phyloP scores from a whole-genome alignment of 176 grass and related monocot species.

The Saccharum spontaneum region DNA sequence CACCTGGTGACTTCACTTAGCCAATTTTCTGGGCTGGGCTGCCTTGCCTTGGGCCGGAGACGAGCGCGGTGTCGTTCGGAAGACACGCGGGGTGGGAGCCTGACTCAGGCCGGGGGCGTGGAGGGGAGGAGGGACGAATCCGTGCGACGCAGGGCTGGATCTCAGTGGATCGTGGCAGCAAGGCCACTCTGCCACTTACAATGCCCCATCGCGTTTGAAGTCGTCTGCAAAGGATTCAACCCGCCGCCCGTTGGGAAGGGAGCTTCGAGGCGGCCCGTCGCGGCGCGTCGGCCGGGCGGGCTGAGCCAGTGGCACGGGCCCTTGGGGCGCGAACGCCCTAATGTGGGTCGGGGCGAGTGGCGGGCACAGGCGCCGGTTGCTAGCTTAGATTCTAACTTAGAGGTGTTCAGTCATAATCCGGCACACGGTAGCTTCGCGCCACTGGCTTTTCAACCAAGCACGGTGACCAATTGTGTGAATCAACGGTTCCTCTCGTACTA shows the following conservation, averaged over 20 bases:
- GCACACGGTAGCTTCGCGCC: conserved; percentile 52
- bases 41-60: no score
- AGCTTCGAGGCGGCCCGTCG: conserved; percentile 32
- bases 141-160: conserved; percentile 40
- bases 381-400: conserved; percentile 56
- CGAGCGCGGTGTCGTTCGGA: no score
- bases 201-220: conserved; percentile 70
- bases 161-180: conserved; percentile 71
- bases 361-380: conserved; percentile 36
- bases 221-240: conserved; percentile 71
- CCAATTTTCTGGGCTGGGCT: no score
- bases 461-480: conserved; percentile 22
- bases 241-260: conserved; percentile 38
- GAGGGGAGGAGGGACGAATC: conserved; percentile 17
- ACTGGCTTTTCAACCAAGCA: conserved; percentile 24
- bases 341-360: not conserved
- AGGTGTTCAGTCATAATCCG: conserved; percentile 57
- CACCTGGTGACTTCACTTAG: no score
- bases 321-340: no score
- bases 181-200: conserved; percentile 71
- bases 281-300: not conserved
- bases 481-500: no score
- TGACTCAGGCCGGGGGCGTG: no score
- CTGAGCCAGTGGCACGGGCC: not conserved
- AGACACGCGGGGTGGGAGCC: no score